Evolutionary conservation across 441 rosid genomes (phyloP).

Genomic region (Pelargonium australe): DNA sequence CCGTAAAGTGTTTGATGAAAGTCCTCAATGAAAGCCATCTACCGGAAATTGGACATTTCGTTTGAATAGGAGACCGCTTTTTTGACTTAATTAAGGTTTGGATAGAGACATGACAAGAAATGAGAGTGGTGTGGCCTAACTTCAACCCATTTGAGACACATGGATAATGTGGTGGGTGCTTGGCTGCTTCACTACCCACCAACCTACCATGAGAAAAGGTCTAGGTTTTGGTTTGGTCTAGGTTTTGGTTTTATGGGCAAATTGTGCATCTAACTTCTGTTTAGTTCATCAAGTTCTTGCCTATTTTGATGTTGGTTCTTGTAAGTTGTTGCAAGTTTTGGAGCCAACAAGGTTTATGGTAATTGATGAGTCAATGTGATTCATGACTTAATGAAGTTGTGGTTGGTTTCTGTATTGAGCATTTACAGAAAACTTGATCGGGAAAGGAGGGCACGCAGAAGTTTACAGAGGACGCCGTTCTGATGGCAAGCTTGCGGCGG

Average conservation of each 20-base stretch:
- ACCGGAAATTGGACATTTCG: neutral
- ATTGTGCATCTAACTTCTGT: neutral
- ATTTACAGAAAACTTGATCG: conserved; percentile 61
- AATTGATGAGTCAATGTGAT: no score
- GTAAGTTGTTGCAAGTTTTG: no score
- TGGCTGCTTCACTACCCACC: neutral
- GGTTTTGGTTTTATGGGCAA: neutral
- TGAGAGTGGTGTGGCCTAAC: neutral
- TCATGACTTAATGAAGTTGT: neutral
- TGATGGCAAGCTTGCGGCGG: conserved; percentile 69
- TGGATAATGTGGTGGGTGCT: neutral
- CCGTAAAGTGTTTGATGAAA: neutral
- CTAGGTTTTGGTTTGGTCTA: neutral
- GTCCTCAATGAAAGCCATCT: neutral
- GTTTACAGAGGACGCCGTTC: conserved; percentile 66
- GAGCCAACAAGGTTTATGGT: no score
- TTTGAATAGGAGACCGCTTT: neutral
- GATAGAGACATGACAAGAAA: neutral
- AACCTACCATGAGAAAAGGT: neutral
- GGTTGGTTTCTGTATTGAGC: neutral
- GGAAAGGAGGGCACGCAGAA: conserved; percentile 87
- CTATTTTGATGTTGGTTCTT: no score
- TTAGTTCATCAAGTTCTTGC: no score
- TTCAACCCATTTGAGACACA: neutral
- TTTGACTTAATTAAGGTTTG: neutral